Conservation (phyloP, 2,329 filamentous ascomycete genomes). For the Ceratocystis lukuohia region DNA sequence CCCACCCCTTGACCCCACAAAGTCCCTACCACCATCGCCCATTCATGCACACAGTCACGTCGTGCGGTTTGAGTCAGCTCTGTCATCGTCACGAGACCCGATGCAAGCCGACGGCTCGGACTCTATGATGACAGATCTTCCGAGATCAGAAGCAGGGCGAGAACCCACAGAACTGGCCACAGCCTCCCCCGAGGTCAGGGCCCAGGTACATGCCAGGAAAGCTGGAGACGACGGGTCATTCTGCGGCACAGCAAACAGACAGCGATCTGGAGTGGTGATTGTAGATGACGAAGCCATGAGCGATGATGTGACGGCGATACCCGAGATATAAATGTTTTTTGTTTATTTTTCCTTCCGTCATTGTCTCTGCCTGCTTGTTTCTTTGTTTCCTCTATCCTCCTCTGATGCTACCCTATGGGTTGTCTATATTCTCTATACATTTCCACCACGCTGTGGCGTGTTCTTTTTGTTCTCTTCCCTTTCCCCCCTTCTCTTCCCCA, state of each 20-base stretch:
- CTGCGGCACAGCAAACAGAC: not conserved
- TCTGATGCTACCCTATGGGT: not conserved
- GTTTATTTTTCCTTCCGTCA: not conserved
- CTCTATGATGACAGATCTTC: conserved; percentile 10
- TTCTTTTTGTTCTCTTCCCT: not conserved
- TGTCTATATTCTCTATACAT: not conserved
- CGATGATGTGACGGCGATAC: conserved; percentile 6
- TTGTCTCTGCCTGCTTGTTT: not conserved
- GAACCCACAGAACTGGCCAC: not conserved
- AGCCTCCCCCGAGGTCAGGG: conserved; percentile 4
- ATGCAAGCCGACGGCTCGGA: not conserved
- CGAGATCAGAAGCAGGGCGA: conserved; percentile 4
- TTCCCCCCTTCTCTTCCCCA: not conserved
- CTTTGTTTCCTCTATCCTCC: not conserved
- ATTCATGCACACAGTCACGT: not conserved
- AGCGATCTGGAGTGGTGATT: not conserved
- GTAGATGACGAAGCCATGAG: conserved; percentile 14
- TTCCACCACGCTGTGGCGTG: not conserved
- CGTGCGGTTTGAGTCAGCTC: not conserved
- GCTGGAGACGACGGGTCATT: not conserved
- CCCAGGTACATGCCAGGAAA: not conserved
- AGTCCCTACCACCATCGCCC: conserved; percentile 12
- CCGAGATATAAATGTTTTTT: conserved; percentile 7
- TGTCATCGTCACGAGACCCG: not conserved
- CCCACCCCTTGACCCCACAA: conserved; percentile 10